phyloP scores from a whole-genome alignment of 2,329 filamentous ascomycete species.

The Sphaerulina vaccinii region DNA sequence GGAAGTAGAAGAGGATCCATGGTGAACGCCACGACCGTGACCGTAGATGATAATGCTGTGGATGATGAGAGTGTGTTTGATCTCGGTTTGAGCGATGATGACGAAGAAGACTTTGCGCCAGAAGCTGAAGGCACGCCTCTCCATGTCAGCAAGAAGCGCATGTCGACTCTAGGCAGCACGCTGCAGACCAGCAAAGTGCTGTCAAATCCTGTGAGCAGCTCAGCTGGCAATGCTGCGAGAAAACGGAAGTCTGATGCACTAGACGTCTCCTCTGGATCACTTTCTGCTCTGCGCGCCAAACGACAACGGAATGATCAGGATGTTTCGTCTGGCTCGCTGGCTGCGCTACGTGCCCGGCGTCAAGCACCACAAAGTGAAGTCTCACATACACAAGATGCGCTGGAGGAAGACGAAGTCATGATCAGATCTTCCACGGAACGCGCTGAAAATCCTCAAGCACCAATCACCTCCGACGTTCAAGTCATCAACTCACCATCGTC shows the following conservation, averaged over 20 bases:
- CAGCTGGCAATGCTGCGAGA: constrained; percentile 20
- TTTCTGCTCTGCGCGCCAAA: constrained; percentile 26
- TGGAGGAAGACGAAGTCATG: constrained; percentile 13
- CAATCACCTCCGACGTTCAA: constrained; percentile 31
- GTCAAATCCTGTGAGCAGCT: not conserved
- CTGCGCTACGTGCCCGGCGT: constrained; percentile 19
- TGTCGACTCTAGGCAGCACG: constrained; percentile 18
- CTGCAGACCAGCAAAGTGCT: not conserved
- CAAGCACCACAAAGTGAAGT: not conserved
- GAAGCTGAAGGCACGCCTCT: constrained; percentile 69
- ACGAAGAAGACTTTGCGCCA: constrained; percentile 52
- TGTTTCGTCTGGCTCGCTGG: constrained; percentile 21
- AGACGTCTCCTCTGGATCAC: constrained; percentile 22
- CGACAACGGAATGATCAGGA: constrained; percentile 23
- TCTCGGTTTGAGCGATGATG: constrained; percentile 30
- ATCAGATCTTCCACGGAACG: constrained; percentile 23
- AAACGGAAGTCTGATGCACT: constrained; percentile 32
- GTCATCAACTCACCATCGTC: constrained; percentile 38
- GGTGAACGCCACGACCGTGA: constrained; percentile 15
- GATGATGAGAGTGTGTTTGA: constrained; percentile 34
- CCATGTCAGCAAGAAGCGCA: constrained; percentile 47
- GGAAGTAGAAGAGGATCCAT: constrained; percentile 30
- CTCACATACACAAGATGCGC: not conserved
- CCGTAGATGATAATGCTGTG: constrained; percentile 42
- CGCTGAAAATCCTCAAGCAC: constrained; percentile 22